Evolutionary conservation across 805 yeast genomes (phyloP).

Genomic region (Saccharomycopsis lassenensis): DNA sequence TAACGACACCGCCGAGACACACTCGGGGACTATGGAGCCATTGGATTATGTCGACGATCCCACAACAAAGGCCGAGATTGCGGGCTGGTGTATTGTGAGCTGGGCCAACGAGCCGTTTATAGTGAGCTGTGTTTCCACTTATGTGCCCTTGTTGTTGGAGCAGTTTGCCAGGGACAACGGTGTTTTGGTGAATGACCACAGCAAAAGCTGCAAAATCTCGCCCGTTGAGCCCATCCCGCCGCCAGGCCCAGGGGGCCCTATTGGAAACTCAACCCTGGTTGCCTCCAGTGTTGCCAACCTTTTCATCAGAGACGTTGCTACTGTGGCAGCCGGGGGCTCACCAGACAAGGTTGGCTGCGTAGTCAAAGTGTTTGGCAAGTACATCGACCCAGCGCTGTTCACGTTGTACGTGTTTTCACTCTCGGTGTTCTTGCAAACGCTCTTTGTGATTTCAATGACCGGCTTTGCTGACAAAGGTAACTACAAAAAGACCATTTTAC

Average conservation of each 20-base stretch:
- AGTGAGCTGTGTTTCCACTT: constrained; percentile 70
- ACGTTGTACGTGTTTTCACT: constrained; percentile 65
- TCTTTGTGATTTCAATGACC: constrained; percentile 59
- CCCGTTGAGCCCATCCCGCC: constrained; percentile 24
- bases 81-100: constrained; percentile 61
- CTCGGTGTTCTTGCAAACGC: constrained; percentile 62
- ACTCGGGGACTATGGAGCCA: neutral
- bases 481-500: constrained; percentile 44
- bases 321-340: neutral
- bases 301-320: too few species aligned
- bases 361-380: constrained; percentile 32
- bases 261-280: too few species aligned
- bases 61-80: constrained; percentile 33
- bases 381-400: constrained; percentile 61
- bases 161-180: constrained; percentile 67
- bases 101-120: constrained; percentile 77
- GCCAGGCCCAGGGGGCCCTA: constrained; percentile 26
- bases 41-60: constrained; percentile 16
- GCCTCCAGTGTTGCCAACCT: too few species aligned
- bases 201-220: constrained; percentile 39
- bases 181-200: constrained; percentile 47
- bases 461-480: constrained; percentile 61
- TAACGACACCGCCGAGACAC: neutral
- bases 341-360: constrained; percentile 32
- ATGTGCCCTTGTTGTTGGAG: constrained; percentile 61